These are phyloP conservation scores for Calonectria honghensis DNA, from an alignment of 2,329 filamentous ascomycete species.

Conservation along the genomic window DNA sequence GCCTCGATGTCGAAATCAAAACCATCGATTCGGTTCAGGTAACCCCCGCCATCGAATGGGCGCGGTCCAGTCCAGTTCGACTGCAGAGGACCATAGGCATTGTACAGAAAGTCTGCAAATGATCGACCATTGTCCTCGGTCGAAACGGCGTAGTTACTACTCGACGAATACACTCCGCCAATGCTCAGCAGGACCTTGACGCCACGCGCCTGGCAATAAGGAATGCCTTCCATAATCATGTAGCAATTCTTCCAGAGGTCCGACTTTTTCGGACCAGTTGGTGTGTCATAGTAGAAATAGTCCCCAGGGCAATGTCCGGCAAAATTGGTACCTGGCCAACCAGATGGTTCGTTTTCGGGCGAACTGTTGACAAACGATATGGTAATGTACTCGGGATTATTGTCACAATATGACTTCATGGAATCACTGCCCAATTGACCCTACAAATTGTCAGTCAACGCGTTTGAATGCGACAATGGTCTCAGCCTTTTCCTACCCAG, in stretches of 20 bases:
- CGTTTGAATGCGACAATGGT: background rate
- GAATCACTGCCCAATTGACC: conserved; percentile 60
- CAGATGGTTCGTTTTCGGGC: conserved; percentile 60
- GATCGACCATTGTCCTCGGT: conserved; percentile 56
- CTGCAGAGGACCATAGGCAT: conserved; percentile 62
- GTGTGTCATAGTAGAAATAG: conserved; percentile 50
- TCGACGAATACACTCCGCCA: conserved; percentile 58
- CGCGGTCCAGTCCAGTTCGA: conserved; percentile 58
- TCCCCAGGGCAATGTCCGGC: conserved; percentile 61
- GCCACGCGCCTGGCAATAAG: conserved; percentile 63
- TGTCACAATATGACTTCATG: conserved; percentile 61
- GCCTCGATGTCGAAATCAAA: conserved; percentile 66
- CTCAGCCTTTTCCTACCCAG: conserved; percentile 57
- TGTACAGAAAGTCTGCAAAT: conserved; percentile 63
- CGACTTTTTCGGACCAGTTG: conserved; percentile 47
- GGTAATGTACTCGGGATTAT: conserved; percentile 61
- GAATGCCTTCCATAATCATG: conserved; percentile 62
- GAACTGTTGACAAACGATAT: conserved; percentile 62
- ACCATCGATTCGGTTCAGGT: conserved; percentile 58
- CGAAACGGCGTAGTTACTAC: conserved; percentile 60
- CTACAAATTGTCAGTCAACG: conserved; percentile 47
- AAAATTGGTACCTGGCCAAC: conserved; percentile 64
- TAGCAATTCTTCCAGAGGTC: conserved; percentile 61
- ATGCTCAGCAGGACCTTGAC: conserved; percentile 67
- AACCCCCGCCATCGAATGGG: conserved; percentile 60